Evolutionary conservation across 176 grass and related monocot species (phyloP).

Genomic region (Typha latifolia): DNA sequence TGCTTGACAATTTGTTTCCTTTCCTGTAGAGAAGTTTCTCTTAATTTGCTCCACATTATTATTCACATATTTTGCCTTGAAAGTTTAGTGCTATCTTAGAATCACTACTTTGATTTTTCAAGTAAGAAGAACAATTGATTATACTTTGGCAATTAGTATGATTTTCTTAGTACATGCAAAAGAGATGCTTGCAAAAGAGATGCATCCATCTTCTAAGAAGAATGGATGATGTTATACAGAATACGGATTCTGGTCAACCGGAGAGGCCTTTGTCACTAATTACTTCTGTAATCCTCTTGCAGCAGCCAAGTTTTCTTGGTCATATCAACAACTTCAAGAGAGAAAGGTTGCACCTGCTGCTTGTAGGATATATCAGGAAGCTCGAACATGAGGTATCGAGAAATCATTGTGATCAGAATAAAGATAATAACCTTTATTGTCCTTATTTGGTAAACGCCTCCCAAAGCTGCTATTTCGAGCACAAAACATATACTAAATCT

Average conservation of each 20-base stretch:
- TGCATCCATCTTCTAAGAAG: too few species aligned
- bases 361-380: constrained; percentile 65
- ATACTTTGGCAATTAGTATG: too few species aligned
- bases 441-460: neutral
- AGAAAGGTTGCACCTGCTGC: constrained; percentile 33
- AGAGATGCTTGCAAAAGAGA: too few species aligned
- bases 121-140: too few species aligned
- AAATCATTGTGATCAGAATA: neutral
- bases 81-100: too few species aligned
- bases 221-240: too few species aligned
- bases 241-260: neutral
- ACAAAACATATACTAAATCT: constrained; percentile 3
- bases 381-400: constrained; percentile 40
- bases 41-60: too few species aligned
- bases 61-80: too few species aligned
- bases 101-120: too few species aligned
- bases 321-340: constrained; percentile 13
- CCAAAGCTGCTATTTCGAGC: neutral
- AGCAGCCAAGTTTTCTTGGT: constrained; percentile 47
- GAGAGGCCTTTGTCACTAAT: neutral
- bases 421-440: neutral
- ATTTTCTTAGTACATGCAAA: too few species aligned
- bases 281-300: constrained; percentile 17
- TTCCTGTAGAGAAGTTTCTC: neutral
- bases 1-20: neutral